Conservation (phyloP, 257 asterid species). For the Nicotiana knightiana region DNA sequence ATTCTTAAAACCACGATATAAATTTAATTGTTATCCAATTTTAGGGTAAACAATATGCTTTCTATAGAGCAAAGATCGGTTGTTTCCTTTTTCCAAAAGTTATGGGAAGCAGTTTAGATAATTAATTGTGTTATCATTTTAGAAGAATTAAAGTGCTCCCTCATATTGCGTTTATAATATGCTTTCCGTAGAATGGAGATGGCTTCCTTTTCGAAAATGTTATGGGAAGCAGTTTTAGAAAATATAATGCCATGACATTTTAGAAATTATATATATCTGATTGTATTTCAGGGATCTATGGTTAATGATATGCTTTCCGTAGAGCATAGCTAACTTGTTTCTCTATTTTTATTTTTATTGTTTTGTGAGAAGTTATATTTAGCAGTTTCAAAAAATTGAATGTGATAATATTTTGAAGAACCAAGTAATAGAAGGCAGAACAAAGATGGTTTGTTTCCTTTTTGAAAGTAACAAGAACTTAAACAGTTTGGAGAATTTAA, state of each 20-base stretch:
- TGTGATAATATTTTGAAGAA: too few relatives aligned
- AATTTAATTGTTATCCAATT: background rate
- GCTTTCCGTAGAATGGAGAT: background rate
- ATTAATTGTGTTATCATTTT: too few relatives aligned
- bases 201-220: background rate
- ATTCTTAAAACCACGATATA: too few relatives aligned
- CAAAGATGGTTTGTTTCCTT: background rate
- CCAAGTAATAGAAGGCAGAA: too few relatives aligned
- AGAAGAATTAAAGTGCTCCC: background rate
- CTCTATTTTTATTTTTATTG: too few relatives aligned
- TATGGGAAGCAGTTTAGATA: too few relatives aligned
- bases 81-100: too few relatives aligned
- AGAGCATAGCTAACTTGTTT: too few relatives aligned
- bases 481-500: background rate
- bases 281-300: background rate
- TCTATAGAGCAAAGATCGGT: background rate
- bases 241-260: background rate
- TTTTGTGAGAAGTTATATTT: too few relatives aligned
- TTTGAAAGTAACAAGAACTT: too few relatives aligned
- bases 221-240: background rate
- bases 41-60: too few relatives aligned
- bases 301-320: background rate
- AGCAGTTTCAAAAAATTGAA: too few relatives aligned
- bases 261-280: background rate
- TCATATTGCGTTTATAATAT: background rate